Evolutionary conservation across 306 rosid species (phyloP), one percentile per base, ranked within the genome.

Genomic region (Comarum palustre): DNA sequence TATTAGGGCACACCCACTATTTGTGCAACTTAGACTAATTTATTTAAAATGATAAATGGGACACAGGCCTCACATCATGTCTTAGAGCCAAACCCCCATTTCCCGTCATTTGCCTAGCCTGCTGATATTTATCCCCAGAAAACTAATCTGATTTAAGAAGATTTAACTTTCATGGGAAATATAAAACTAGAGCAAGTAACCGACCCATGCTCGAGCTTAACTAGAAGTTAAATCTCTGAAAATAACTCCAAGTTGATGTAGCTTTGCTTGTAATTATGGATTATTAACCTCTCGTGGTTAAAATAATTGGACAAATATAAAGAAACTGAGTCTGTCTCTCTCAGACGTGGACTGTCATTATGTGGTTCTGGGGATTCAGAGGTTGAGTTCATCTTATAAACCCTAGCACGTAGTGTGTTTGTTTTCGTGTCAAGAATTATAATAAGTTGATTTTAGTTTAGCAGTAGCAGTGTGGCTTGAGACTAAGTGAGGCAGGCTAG

Each of bases 31-130:
- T 29, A 29, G 31, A 29, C 31, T 2, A 29, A 29, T 29, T 29
- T 29, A 29, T 2, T 29, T 2, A 29, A 29, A 29, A 29, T 29
- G 31, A 29, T 29, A 29, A 29, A 29, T 29, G 31, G 2, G 31
- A 2, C 31, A 29, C 31, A 2, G 31, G 2, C 31, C 31, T 2
- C 31, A 29, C 2, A 1, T 29, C 31, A 29, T 29, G 31, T 29
- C 2, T 29, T 29, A 29, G 31, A n/a, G n/a, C n/a, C n/a, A n/a
- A n/a, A n/a, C n/a, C n/a, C 2, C 43, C 68, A 38, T 50, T 74
- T 69, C 36, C 29, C 76, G 75, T 51, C 68, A 80, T 80, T 74
- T 36, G 43, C 50, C 74, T 38, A 17, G 43, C 50, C 74, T 38
- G 25, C 42, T 36, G 7, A 32, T 14, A 50, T 15, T 12, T 36